Percentiles rank a stretch among this genome's conserved stretches.
Conservation (phyloP, 1,284 basidiomycete genomes). For the Rhodofomes roseus region DNA sequence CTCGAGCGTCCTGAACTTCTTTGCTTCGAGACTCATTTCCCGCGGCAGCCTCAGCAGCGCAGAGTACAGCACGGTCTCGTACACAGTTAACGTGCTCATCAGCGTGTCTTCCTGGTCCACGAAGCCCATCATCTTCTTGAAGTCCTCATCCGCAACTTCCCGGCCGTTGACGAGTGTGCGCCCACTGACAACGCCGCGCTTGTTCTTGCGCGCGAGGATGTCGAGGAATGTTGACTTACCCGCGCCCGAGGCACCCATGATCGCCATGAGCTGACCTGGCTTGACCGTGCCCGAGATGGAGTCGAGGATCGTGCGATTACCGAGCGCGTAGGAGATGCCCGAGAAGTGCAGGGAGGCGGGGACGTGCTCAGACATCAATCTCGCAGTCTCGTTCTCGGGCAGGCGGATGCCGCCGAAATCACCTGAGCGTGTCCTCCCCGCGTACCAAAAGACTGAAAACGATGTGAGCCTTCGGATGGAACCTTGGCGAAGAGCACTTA, state of each 20-base stretch:
- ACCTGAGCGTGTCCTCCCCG: constrained; percentile 66
- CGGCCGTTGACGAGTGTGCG: constrained; percentile 85
- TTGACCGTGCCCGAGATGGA: constrained; percentile 79
- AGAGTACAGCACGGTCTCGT: constrained; percentile 94
- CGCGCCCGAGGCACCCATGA: constrained; percentile 95
- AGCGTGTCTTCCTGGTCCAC: constrained; percentile 98
- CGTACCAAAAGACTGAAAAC: constrained; percentile 79
- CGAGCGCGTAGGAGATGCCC: constrained; percentile 77
- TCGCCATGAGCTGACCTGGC: constrained; percentile 88
- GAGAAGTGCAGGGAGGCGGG: constrained; percentile 91
- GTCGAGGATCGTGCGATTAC: constrained; percentile 69
- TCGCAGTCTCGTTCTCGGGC: constrained; percentile 77
- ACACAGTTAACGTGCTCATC: constrained; percentile 95
- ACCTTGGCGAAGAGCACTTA: constrained; percentile 20
- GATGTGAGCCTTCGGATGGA: background rate
- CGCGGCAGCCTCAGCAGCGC: constrained; percentile 86
- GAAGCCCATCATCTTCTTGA: constrained; percentile 86
- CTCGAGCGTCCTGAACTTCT: constrained; percentile 91
- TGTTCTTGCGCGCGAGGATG: constrained; percentile 87
- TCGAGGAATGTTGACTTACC: constrained; percentile 97
- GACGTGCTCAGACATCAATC: constrained; percentile 90
- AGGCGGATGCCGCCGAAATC: constrained; percentile 79
- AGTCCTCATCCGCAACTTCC: constrained; percentile 70
- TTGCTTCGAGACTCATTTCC: constrained; percentile 93
- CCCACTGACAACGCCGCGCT: constrained; percentile 77